phyloP scores from a whole-genome alignment of 352 stramenopile genomes.

The Phytophthora vignae region DNA sequence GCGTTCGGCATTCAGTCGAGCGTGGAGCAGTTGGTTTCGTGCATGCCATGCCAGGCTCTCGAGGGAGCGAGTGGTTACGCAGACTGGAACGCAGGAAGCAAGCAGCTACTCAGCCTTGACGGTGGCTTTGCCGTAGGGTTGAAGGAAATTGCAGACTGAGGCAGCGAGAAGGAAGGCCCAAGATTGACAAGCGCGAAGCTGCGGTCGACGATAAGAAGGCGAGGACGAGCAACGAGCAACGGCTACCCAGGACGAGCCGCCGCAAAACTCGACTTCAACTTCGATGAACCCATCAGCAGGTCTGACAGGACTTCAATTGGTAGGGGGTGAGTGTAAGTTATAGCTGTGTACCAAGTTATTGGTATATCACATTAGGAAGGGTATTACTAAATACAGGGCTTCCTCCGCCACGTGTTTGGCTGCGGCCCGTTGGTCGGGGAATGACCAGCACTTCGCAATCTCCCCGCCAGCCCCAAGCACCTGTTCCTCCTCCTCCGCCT shows the following conservation, averaged over 20 bases:
- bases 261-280: background rate
- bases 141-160: no score
- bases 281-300: background rate
- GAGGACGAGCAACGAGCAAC: background rate
- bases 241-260: no score
- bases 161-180: background rate
- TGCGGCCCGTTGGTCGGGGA: background rate
- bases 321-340: no score
- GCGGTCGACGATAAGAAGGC: background rate
- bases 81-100: no score
- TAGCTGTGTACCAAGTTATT: background rate
- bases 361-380: background rate
- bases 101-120: no score
- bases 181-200: no score
- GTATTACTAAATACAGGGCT: background rate
- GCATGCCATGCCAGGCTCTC: slow-evolving; percentile 2
- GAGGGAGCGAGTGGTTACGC: slow-evolving; percentile 9
- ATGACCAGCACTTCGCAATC: background rate
- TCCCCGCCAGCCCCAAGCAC: background rate
- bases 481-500: background rate
- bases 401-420: background rate
- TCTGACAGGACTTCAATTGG: background rate
- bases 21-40: background rate
- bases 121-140: no score
- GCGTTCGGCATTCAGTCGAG: background rate